Evolutionary conservation across 2,329 filamentous ascomycete genomes (phyloP).

Genomic region (Amphichorda felina): DNA sequence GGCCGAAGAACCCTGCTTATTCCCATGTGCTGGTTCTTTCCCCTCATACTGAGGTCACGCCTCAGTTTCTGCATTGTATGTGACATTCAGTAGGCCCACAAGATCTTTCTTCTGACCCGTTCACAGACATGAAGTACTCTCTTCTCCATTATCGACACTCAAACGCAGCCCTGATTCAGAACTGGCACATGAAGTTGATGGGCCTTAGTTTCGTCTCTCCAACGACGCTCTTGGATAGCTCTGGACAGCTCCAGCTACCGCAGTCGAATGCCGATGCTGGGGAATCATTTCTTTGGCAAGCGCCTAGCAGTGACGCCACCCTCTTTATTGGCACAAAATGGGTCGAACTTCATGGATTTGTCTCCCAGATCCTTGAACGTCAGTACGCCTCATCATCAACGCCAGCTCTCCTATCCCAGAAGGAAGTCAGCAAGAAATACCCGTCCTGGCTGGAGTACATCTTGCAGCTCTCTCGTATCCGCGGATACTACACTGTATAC

Average conservation of each 20-base stretch:
- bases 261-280: constrained; percentile 10
- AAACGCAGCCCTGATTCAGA: constrained; percentile 23
- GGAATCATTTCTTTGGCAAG: constrained; percentile 71
- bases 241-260: constrained; percentile 39
- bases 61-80: constrained; percentile 70
- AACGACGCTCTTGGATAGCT: constrained; percentile 47
- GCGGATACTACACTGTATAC: constrained; percentile 72
- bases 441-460: constrained; percentile 72
- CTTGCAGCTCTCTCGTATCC: constrained; percentile 61
- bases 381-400: constrained; percentile 21
- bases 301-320: constrained; percentile 69
- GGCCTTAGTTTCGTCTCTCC: constrained; percentile 75
- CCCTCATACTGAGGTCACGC: constrained; percentile 67
- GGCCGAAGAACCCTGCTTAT: constrained; percentile 50
- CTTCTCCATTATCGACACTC: constrained; percentile 72
- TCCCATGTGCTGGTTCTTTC: constrained; percentile 80
- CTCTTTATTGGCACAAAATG: constrained; percentile 80
- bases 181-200: constrained; percentile 46
- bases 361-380: constrained; percentile 48
- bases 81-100: not conserved
- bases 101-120: constrained; percentile 6
- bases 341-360: constrained; percentile 73
- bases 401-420: constrained; percentile 32
- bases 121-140: constrained; percentile 58
- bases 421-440: constrained; percentile 53